Conservation (phyloP, 306 rosid genomes). For the Malus sylvestris region DNA sequence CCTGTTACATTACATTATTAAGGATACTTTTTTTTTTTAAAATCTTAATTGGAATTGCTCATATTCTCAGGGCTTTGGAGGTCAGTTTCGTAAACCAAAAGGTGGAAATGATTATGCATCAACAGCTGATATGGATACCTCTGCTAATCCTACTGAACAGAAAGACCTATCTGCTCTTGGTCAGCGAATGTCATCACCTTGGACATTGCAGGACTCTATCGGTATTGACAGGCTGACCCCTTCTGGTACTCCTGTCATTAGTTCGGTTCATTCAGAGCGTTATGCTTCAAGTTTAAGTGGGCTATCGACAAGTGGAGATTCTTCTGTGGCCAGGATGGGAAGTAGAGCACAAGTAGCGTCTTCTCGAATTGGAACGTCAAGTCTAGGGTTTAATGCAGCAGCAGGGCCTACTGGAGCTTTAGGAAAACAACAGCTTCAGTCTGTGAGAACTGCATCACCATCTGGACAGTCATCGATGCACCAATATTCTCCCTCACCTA, state of each 20-base stretch:
- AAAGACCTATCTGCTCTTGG: constrained; percentile 47
- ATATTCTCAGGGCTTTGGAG: constrained; percentile 55
- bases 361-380: constrained; percentile 24
- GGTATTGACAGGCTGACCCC: constrained; percentile 29
- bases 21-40: background rate
- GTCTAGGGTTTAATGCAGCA: constrained; percentile 28
- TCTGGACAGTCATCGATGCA: constrained; percentile 43
- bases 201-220: constrained; percentile 46
- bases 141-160: constrained; percentile 38
- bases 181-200: constrained; percentile 35
- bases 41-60: constrained; percentile 2
- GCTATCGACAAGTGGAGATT: constrained; percentile 22
- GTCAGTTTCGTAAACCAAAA: constrained; percentile 31
- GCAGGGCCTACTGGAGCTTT: constrained; percentile 34
- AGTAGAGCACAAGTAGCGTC: constrained; percentile 24
- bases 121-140: constrained; percentile 37
- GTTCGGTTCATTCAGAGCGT: constrained; percentile 32
- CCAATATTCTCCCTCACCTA: constrained; percentile 37
- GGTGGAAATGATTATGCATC: constrained; percentile 25
- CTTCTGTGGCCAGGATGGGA: constrained; percentile 36
- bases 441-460: constrained; percentile 37
- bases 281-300: constrained; percentile 33
- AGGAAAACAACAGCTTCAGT: constrained; percentile 32
- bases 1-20: background rate
- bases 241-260: constrained; percentile 16